Conservation (phyloP, 306 rosid species). For the Herpetospermum pedunculosum region DNA sequence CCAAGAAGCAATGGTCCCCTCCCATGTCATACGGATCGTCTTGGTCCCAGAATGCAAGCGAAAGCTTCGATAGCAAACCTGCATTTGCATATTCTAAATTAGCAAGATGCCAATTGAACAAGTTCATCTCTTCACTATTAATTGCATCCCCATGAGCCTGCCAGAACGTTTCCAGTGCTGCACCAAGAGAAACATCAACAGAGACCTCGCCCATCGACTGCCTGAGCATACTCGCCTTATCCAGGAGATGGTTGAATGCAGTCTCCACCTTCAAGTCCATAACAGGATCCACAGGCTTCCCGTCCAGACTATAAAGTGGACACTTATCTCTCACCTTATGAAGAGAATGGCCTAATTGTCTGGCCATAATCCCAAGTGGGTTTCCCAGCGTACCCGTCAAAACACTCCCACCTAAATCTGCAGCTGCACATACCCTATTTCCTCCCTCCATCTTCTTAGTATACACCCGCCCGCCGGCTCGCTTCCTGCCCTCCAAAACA, state of each 20-base stretch:
- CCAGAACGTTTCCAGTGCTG: slow-evolving; percentile 76
- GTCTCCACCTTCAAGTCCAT: slow-evolving; percentile 81
- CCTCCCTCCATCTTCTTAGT: slow-evolving; percentile 96
- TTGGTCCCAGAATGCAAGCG: slow-evolving; percentile 98
- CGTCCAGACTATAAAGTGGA: slow-evolving; percentile 67
- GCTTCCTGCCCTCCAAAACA: slow-evolving; percentile 79
- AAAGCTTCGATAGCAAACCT: slow-evolving; percentile 66
- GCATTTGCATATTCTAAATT: slow-evolving; percentile 96
- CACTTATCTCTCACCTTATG: slow-evolving; percentile 92
- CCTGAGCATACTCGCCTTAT: slow-evolving; percentile 80
- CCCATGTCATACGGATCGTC: slow-evolving; percentile 98
- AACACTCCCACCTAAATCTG: slow-evolving; percentile 97
- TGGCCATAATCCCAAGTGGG: slow-evolving; percentile 81
- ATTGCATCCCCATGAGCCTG: slow-evolving; percentile 59
- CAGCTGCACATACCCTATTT: slow-evolving; percentile 69
- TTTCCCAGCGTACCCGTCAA: slow-evolving; percentile 88
- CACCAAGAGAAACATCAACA: slow-evolving; percentile 90
- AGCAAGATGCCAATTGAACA: slow-evolving; percentile 97
- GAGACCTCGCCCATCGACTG: slow-evolving; percentile 93
- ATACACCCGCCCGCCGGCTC: slow-evolving; percentile 78
- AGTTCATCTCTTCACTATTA: slow-evolving; percentile 64
- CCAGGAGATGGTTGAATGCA: slow-evolving; percentile 69
- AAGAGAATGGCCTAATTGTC: slow-evolving; percentile 64
- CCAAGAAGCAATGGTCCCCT: slow-evolving; percentile 96
- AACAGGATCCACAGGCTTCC: slow-evolving; percentile 68